Conservation (phyloP, 768 basidiomycete species). For the Lentinula detonsa region DNA sequence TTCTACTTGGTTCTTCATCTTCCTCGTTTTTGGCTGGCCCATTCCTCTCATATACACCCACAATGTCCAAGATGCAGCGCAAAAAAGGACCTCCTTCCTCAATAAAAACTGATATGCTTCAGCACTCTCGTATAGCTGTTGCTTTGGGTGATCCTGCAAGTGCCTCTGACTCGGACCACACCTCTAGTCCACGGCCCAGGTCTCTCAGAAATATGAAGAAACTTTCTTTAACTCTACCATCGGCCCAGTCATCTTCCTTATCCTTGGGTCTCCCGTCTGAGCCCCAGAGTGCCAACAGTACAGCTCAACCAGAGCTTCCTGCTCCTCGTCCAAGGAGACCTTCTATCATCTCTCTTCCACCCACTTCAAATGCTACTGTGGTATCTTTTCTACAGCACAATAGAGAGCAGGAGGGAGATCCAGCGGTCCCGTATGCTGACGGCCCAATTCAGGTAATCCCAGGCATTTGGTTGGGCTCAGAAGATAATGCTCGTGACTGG, state of each 20-base stretch:
- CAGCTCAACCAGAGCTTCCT: slow-evolving; percentile 22
- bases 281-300: slow-evolving; percentile 25
- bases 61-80: slow-evolving; percentile 31
- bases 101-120: slow-evolving; percentile 54
- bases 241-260: slow-evolving; percentile 52
- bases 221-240: slow-evolving; percentile 62
- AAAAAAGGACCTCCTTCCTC: slow-evolving; percentile 47
- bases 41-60: background rate
- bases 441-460: slow-evolving; percentile 85
- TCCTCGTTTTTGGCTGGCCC: slow-evolving; percentile 1
- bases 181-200: slow-evolving; percentile 36
- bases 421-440: slow-evolving; percentile 64
- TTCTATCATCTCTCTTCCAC: slow-evolving; percentile 66
- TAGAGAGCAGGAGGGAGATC: slow-evolving; percentile 58
- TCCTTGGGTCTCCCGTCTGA: slow-evolving; percentile 27
- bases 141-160: slow-evolving; percentile 43
- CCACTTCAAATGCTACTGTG: slow-evolving; percentile 37
- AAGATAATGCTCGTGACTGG: slow-evolving; percentile 89
- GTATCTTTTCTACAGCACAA: slow-evolving; percentile 53
- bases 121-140: slow-evolving; percentile 43
- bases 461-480: slow-evolving; percentile 84
- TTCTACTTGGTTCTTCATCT: background rate
- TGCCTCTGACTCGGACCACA: slow-evolving; percentile 43
- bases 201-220: slow-evolving; percentile 69
- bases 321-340: slow-evolving; percentile 49